phyloP scores from a whole-genome alignment of 768 basidiomycete genomes.

The Boletus pseudo-olivaceus region DNA sequence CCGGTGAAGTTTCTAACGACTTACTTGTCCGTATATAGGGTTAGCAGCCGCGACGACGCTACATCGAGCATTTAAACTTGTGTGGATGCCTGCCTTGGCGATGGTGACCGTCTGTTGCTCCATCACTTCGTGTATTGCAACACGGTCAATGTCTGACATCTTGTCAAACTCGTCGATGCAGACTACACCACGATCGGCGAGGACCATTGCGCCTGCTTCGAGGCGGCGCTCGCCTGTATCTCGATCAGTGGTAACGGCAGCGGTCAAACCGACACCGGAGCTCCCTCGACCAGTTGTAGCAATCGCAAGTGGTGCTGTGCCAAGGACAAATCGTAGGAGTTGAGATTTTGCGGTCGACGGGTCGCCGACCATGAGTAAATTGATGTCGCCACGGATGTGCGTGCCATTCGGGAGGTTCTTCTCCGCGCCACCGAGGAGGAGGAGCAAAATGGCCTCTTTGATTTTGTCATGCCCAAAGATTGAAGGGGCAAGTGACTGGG shows the following conservation, averaged over 20 bases:
- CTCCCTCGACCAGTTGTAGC: constrained; percentile 97
- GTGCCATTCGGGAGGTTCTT: constrained; percentile 98
- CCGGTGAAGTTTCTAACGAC: constrained; percentile 15
- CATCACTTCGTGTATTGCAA: constrained; percentile 99
- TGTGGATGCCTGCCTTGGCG: constrained; percentile 98
- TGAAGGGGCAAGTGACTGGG: constrained; percentile 93
- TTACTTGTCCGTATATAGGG: constrained; percentile 94
- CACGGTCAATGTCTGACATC: constrained; percentile 98
- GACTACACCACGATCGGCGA: constrained; percentile 97
- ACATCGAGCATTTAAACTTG: constrained; percentile 94
- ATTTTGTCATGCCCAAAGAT: constrained; percentile 97
- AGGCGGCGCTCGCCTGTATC: constrained; percentile 96
- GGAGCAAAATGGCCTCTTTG: constrained; percentile 88
- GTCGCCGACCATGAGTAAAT: constrained; percentile 98
- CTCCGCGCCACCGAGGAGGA: constrained; percentile 94
- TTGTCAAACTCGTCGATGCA: constrained; percentile 99
- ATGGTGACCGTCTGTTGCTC: constrained; percentile 99
- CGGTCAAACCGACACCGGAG: constrained; percentile 98
- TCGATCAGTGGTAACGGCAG: constrained; percentile 96
- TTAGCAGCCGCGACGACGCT: constrained; percentile 98
- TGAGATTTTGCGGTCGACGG: constrained; percentile 99
- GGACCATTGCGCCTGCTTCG: constrained; percentile 99
- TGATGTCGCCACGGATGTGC: constrained; percentile 99
- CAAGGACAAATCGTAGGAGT: constrained; percentile 90
- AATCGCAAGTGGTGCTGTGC: constrained; percentile 94